Evolutionary conservation across 2,329 filamentous ascomycete species (phyloP), one percentile per base, ranked within the genome.

Genomic region (Trichophyton simii): DNA sequence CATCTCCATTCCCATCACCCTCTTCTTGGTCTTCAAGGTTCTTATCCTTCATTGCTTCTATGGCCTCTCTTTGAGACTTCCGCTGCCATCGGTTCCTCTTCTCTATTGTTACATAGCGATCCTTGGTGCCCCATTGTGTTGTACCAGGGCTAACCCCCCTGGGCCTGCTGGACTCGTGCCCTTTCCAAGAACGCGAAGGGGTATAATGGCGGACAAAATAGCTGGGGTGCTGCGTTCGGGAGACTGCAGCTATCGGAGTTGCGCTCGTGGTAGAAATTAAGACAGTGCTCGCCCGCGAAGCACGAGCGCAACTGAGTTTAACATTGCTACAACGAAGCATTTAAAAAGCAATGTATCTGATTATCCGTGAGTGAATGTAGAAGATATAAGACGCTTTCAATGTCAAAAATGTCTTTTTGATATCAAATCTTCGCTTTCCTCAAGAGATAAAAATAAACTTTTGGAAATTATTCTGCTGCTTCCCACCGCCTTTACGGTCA

Each of bases 291-390:
- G 52, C n/a, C 50, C 57, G 36, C 18, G 61, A 55, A 52, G 48
- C 48, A 57, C 38, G 44, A 50, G 60, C 52, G 60, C 60, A 38
- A 48, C 57, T 20, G 46, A 61, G 54, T 31, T 28, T 38, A 57
- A 42, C 38, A 61, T 63, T 52, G 18, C 57, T 41, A 57, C 54
- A 61, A 25, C 60, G 52, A 46, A 63, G 48, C 62, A 63, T 63
- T 54, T 59, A 61, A 60, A 48, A 34, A 8, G 28, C 28, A 15
- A 18, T 36, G 9, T 55, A 34, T 7, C 28, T 36, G 31, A 13
- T 55, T 55, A 55, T 34, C 28, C 5, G 15, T 13, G 28, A n/a
- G n/a, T 55, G n/a, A 9, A 18, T 44, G 6, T 13, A 36, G 8
- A 20, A 28, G n/a, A 20, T 28, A 55, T 31, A 55, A 28, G 8